Base-by-base conservation (phyloP, 2,329 filamentous ascomycete genomes). In the Escovopsis sp. region DNA sequence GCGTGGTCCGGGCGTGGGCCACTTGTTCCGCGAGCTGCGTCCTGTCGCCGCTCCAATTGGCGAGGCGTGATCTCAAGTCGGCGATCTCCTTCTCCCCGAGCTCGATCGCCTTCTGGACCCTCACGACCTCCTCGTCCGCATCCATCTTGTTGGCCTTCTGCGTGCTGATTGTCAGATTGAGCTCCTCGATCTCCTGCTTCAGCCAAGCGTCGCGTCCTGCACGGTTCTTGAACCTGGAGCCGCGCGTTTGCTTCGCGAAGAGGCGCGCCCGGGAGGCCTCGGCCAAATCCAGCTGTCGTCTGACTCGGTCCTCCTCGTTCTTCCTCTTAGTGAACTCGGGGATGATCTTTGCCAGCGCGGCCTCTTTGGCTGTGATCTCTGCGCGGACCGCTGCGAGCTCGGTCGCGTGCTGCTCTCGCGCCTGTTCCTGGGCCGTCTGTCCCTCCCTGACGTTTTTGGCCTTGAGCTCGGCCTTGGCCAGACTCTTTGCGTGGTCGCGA, bases 191-290 rank as follows among this genome's bases (percentile, higher is more conserved):
- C 60, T 95, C 83, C 47, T 76, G 72, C 46, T 76, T 77, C 39
- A 98, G 67, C 70, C 77, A 95, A 31, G 76, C 74, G 58, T 98
- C 89, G 35, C 93, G 80, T 57, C 96, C 86, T 8, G 76, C 74
- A 65, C 94, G 94, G 58, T 78, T 93, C 55, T 74, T 82, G 61
- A 94, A 98, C 47, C 86, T 82, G 14, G 83, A 81, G 49, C 83
- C 87, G 37, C 89, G 81, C 35, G 82, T 86, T 62, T 98, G 89
- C 60, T 98, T 98, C 39, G 84, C 84, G 55, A 94, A 85, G 7
- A 98, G 72, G 32, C 88, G 79, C 48, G 83, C 78, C 35, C 84
- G 74, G 5, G 75, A 72, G 7, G 80, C 80, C 53, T 93, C 83
- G 0, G 82, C 82, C 39, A 82, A 71, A 37, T 87, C 81, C 10